Evolutionary conservation across 2,329 filamentous ascomycete genomes (phyloP), one percentile per base, ranked within the genome.

Genomic region (Xylariaceae sp.): DNA sequence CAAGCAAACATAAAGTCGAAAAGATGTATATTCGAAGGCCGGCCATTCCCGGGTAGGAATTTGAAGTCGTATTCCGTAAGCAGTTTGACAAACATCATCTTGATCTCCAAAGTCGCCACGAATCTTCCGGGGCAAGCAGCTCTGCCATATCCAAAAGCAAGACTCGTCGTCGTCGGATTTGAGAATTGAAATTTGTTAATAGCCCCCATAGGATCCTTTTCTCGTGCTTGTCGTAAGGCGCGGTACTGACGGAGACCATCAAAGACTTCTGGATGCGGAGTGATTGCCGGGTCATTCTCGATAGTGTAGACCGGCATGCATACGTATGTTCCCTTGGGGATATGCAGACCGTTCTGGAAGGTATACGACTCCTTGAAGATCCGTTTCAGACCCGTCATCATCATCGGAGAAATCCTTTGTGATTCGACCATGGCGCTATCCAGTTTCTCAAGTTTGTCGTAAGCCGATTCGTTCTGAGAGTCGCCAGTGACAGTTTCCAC

Each of bases 81-180:
- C 12, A 68, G 34, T 53, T 63, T 60, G 2, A 59, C 62, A 32
- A 70, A 35, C 2, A 70, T 44, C 27, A 68, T 64, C 56, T 71
- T 71, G 34, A 71, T 62, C 31, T 63, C 57, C 2, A 64, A 49
- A 8, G 59, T 58, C 0, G 69, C 68, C 48, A 69, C 68, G 55
- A 66, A 68, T 0, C 68, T 54, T 0, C 70, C 69, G 2, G 70
- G 68, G 47, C 69, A 71, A 0, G 67, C 65, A 41, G 70, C 61
- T 34, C 62, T 46, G 2, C 72, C 72, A 50, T 72, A 68, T 0
- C 71, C 72, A 47, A 73, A 74, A 3, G 57, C 65, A 6, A 70
- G 62, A 46, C 67, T 60, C 8, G 68, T 63, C 2, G 50, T 45
- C 11, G 61, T 66, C 1, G 69, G 70, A 5, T 67, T 64, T 7